phyloP scores from a whole-genome alignment of 2,329 filamentous ascomycete genomes.

The Penicillium expansum region DNA sequence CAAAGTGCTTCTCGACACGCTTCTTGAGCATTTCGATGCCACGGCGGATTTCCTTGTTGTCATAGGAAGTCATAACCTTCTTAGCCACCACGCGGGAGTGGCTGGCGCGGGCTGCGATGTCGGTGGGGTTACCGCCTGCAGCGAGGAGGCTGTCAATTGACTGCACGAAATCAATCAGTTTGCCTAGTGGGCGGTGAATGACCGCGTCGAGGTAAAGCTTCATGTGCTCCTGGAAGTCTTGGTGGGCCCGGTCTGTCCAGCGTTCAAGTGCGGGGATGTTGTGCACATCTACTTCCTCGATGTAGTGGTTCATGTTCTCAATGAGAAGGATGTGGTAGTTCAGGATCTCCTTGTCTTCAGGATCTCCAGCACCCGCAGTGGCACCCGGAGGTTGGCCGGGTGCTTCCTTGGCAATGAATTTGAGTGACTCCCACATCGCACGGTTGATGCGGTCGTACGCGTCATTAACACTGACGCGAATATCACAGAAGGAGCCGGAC shows the following conservation, averaged over 20 bases:
- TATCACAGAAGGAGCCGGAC: constrained; percentile 58
- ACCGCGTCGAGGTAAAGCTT: constrained; percentile 81
- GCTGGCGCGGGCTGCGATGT: constrained; percentile 74
- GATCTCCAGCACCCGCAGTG: constrained; percentile 55
- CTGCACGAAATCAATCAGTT: constrained; percentile 86
- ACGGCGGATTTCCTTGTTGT: constrained; percentile 79
- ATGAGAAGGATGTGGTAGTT: constrained; percentile 98
- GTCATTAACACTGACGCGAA: constrained; percentile 76
- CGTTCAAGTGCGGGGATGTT: constrained; percentile 73
- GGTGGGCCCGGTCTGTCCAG: constrained; percentile 74
- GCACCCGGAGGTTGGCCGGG: constrained; percentile 55
- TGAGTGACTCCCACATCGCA: constrained; percentile 95
- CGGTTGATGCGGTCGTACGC: constrained; percentile 87
- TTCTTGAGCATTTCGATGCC: constrained; percentile 88
- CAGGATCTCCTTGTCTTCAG: constrained; percentile 91
- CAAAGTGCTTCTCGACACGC: constrained; percentile 95
- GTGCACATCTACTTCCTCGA: constrained; percentile 80
- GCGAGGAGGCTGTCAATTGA: constrained; percentile 74
- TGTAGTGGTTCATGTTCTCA: constrained; percentile 98
- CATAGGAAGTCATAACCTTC: constrained; percentile 77
- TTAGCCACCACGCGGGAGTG: constrained; percentile 81
- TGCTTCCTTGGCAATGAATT: constrained; percentile 80
- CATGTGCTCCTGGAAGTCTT: constrained; percentile 84
- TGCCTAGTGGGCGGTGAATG: constrained; percentile 83
- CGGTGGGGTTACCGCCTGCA: constrained; percentile 52